Percentiles rank a stretch among this genome's conserved stretches.
Conservation (phyloP, 768 basidiomycete genomes). For the Boletus tomentosulus region DNA sequence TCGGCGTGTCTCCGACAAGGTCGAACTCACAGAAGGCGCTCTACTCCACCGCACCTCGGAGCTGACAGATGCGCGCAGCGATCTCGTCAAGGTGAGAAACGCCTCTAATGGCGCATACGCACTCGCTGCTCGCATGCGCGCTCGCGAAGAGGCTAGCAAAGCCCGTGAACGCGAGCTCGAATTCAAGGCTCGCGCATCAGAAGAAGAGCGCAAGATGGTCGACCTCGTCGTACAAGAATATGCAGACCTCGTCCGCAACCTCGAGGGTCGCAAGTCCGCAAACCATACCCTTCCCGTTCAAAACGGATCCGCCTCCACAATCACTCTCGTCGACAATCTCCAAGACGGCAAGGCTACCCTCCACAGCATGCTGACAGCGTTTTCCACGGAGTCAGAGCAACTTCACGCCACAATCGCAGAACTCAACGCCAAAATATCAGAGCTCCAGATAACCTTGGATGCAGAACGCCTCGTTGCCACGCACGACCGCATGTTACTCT, state of each 20-base stretch:
- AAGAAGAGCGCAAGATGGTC: constrained; percentile 56
- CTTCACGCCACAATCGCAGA: constrained; percentile 42
- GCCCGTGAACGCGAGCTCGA: constrained; percentile 48
- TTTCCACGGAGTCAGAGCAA: constrained; percentile 43
- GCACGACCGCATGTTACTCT: constrained; percentile 43
- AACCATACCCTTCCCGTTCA: constrained; percentile 2
- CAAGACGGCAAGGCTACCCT: constrained; percentile 47
- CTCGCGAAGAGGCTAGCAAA: constrained; percentile 50
- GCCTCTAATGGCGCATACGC: constrained; percentile 51
- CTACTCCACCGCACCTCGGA: constrained; percentile 47
- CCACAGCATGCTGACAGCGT: constrained; percentile 46
- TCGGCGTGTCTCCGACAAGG: constrained; percentile 64
- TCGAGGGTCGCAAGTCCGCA: constrained; percentile 47
- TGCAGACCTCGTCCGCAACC: constrained; percentile 63
- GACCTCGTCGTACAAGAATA: constrained; percentile 70
- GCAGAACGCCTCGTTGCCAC: constrained; percentile 43
- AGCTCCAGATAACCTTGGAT: constrained; percentile 39
- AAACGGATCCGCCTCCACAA: constrained; percentile 15
- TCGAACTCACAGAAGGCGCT: constrained; percentile 54
- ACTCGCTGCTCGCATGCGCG: constrained; percentile 49
- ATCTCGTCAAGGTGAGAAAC: constrained; percentile 40
- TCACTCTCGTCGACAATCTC: constrained; percentile 35
- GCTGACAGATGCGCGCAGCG: constrained; percentile 40
- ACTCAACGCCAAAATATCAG: constrained; percentile 43
- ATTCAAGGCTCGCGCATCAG: constrained; percentile 41